Percentiles rank a stretch among this genome's conserved stretches.
Conservation (phyloP, 805 yeast genomes). For the Kuraishia piskuri region DNA sequence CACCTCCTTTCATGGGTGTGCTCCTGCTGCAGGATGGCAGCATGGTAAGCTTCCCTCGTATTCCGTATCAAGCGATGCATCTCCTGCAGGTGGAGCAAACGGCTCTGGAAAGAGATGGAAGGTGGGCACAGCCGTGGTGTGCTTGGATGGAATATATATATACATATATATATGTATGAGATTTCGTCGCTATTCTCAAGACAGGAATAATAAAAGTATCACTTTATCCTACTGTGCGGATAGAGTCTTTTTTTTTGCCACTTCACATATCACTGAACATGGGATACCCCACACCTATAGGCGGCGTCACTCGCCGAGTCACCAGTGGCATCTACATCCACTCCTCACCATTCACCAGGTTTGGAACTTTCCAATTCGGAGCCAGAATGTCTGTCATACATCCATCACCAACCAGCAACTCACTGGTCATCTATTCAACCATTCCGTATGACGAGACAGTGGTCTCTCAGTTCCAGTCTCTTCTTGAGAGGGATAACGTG, state of each 20-base stretch:
- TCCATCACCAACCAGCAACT: constrained; percentile 12
- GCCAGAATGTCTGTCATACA: constrained; percentile 30
- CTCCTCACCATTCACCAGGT: constrained; percentile 25
- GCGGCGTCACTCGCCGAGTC: constrained; percentile 28
- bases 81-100: too few species aligned
- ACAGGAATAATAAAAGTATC: too few species aligned
- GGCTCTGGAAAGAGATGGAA: too few species aligned
- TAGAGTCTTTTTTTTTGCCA: not conserved
- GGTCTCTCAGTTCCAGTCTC: constrained; percentile 26
- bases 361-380: constrained; percentile 22
- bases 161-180: too few species aligned
- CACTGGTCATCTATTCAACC: constrained; percentile 47
- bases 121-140: too few species aligned
- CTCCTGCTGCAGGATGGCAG: not conserved
- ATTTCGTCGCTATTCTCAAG: too few species aligned
- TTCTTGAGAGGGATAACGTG: constrained; percentile 14
- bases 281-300: constrained; percentile 31
- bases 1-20: too few species aligned
- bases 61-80: not conserved
- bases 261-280: constrained; percentile 9
- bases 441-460: constrained; percentile 45
- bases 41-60: not conserved
- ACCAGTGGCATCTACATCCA: constrained; percentile 22
- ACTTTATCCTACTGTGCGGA: not conserved
- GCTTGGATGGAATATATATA: too few species aligned